Conservation (phyloP, 2,329 filamentous ascomycete species). For the Colletotrichum euphorbiae region DNA sequence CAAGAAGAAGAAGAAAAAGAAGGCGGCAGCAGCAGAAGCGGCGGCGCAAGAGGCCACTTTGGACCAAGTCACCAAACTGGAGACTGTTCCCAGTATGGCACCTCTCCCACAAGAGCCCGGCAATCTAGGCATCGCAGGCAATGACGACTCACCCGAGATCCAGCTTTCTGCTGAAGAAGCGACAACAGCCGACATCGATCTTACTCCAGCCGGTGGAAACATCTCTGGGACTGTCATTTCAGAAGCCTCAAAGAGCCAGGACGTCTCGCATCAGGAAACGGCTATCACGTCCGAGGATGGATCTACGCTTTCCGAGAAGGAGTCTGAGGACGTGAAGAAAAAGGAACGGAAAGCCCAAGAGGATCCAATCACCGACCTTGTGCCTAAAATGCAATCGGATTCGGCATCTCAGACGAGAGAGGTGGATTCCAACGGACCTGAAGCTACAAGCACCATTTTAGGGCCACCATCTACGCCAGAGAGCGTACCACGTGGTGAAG, state of each 20-base stretch:
- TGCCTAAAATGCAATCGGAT: background rate
- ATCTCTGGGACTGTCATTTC: background rate
- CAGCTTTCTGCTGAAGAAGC: no score
- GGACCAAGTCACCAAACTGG: background rate
- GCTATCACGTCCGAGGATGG: background rate
- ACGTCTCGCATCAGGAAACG: background rate
- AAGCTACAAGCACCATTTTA: background rate
- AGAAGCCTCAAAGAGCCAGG: background rate
- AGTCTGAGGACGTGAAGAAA: conserved; percentile 8
- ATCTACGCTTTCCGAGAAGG: background rate
- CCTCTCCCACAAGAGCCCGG: no score
- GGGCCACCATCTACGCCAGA: background rate
- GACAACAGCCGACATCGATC: no score
- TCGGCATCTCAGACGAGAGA: background rate
- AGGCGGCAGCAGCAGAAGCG: background rate
- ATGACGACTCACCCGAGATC: no score
- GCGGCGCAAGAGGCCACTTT: background rate
- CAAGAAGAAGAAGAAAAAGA: conserved; percentile 46
- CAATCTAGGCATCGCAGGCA: no score
- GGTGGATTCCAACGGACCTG: background rate
- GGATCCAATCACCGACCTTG: background rate
- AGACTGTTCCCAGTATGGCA: no score
- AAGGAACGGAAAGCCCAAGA: conserved; percentile 34
- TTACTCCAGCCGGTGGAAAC: background rate
- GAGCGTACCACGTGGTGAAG: no score